A percentile compares a stretch with the other conserved stretches of the same genome.
phyloP scores from a whole-genome alignment of 2,329 filamentous ascomycete genomes.

The Scedosporium boydii region DNA sequence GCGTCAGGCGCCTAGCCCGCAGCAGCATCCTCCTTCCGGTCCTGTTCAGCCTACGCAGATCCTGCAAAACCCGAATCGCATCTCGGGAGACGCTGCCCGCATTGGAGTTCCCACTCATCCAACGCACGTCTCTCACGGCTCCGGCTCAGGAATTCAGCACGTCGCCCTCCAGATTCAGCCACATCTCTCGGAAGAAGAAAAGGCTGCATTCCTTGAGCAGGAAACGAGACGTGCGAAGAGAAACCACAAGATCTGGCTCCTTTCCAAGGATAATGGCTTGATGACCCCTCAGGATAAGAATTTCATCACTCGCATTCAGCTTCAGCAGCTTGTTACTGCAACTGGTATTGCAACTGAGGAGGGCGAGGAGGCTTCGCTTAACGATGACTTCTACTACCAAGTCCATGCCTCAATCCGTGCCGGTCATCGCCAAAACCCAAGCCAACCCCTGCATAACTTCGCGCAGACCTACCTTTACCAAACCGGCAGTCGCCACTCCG shows the following conservation, averaged over 20 bases:
- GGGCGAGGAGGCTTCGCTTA: conserved; percentile 68
- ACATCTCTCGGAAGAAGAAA: conserved; percentile 78
- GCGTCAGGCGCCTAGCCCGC: conserved; percentile 18
- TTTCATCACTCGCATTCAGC: conserved; percentile 94
- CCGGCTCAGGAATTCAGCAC: conserved; percentile 22
- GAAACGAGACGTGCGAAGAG: conserved; percentile 93
- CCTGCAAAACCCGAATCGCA: conserved; percentile 67
- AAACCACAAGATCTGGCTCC: conserved; percentile 92
- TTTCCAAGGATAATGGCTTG: conserved; percentile 89
- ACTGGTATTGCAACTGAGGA: conserved; percentile 79
- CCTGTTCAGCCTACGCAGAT: conserved; percentile 61
- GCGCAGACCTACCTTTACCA: conserved; percentile 97
- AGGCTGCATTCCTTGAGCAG: conserved; percentile 73
- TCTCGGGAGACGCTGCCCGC: conserved; percentile 37
- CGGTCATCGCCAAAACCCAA: conserved; percentile 79
- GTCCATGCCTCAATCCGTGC: conserved; percentile 92
- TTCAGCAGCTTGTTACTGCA: conserved; percentile 90
- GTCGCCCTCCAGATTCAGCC: conserved; percentile 24
- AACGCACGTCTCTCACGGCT: conserved; percentile 42
- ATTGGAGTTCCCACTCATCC: conserved; percentile 16
- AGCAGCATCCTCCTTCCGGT: conserved; percentile 22
- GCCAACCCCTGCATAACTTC: conserved; percentile 89
- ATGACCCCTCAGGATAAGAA: conserved; percentile 99
- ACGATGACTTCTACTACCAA: conserved; percentile 97
- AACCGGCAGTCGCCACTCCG: conserved; percentile 74